Conservation (phyloP, 306 rosid genomes). For the Gleditsia sinensis region DNA sequence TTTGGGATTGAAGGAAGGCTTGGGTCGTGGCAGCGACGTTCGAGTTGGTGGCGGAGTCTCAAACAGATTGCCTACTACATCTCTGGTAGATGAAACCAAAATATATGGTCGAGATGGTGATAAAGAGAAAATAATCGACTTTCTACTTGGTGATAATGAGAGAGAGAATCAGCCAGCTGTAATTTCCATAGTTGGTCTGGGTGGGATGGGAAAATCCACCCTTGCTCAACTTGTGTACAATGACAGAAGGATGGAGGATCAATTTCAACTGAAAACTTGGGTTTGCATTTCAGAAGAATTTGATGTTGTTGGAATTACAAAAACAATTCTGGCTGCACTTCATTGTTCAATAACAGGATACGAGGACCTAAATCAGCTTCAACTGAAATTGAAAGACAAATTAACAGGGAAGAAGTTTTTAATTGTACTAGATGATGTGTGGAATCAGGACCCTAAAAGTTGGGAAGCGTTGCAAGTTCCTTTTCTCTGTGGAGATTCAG, state of each 20-base stretch:
- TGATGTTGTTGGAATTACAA: constrained; percentile 1
- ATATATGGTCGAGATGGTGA: constrained; percentile 41
- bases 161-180: not conserved
- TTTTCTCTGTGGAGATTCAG: not conserved
- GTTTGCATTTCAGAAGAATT: constrained; percentile 16
- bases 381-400: not conserved
- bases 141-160: not conserved
- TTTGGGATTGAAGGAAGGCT: constrained; percentile 27
- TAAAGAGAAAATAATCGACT: constrained; percentile 28
- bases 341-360: not conserved
- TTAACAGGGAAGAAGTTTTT: not conserved
- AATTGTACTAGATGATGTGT: constrained; percentile 37
- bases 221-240: constrained; percentile 23
- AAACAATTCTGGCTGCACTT: constrained; percentile 34
- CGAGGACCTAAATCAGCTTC: not conserved
- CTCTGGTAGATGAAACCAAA: constrained; percentile 26
- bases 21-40: not conserved
- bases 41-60: constrained; percentile 10
- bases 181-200: constrained; percentile 20
- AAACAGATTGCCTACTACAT: constrained; percentile 10
- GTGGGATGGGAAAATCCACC: constrained; percentile 49
- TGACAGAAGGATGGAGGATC: constrained; percentile 15
- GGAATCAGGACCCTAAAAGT: constrained; percentile 18
- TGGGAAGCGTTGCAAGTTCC: constrained; percentile 29
- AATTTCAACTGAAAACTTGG: constrained; percentile 38